Conservation (phyloP, 257 asterid genomes). For the Primulina tabacum region DNA sequence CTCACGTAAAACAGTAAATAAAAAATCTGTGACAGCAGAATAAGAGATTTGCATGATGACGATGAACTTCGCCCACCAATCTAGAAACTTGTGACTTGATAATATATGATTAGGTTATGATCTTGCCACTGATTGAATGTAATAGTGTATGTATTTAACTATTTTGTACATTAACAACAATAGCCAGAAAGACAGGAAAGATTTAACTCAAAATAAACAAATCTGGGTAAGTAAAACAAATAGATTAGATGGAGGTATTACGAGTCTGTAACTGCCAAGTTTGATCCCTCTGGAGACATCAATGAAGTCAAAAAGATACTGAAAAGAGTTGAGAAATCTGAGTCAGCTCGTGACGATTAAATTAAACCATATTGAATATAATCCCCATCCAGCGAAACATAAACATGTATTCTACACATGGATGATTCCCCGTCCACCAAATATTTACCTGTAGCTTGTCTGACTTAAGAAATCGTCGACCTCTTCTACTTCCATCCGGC, state of each 20-base stretch:
- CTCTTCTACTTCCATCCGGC: conserved; percentile 96
- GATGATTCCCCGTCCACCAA: conserved; percentile 1
- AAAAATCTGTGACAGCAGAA: background rate
- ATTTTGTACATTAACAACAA: too few species aligned
- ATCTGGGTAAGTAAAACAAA: background rate
- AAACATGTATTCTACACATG: too few species aligned
- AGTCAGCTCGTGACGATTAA: conserved; percentile 20
- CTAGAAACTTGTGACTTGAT: background rate
- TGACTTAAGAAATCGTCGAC: conserved; percentile 85
- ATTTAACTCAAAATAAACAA: background rate
- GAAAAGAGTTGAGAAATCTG: conserved; percentile 28
- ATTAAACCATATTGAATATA: too few species aligned
- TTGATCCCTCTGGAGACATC: conserved; percentile 75
- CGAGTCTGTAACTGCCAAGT: conserved; percentile 96
- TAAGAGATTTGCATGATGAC: background rate
- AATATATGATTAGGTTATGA: background rate
- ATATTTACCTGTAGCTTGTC: conserved; percentile 76
- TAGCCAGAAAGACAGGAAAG: background rate
- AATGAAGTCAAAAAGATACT: conserved; percentile 84
- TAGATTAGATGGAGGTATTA: conserved; percentile 26
- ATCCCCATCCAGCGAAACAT: background rate
- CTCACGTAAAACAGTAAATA: background rate
- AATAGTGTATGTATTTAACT: background rate
- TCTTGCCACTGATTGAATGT: background rate
- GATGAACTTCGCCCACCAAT: background rate